phyloP scores from a whole-genome alignment of 2,329 filamentous ascomycete genomes.

The Cryphonectria nitschkei region DNA sequence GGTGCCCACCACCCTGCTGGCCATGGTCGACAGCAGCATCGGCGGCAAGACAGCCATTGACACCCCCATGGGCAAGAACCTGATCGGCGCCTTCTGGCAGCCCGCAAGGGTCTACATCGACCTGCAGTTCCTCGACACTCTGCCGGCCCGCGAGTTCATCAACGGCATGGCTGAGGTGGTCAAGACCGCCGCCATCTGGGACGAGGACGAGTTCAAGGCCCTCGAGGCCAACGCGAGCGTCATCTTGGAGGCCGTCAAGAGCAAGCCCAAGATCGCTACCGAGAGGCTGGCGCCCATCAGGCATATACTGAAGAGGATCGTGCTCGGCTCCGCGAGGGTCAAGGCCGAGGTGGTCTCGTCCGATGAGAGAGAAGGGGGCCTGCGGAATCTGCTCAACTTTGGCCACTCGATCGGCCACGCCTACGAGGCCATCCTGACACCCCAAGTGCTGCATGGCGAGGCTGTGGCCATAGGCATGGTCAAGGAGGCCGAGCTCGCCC shows the following conservation, averaged over 20 bases:
- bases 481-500: slow-evolving; percentile 91
- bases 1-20: slow-evolving; percentile 89
- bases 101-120: slow-evolving; percentile 94
- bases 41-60: slow-evolving; percentile 99
- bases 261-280: slow-evolving; percentile 54
- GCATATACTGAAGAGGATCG: slow-evolving; percentile 73
- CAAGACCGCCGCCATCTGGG: slow-evolving; percentile 97
- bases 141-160: slow-evolving; percentile 90
- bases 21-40: slow-evolving; percentile 99
- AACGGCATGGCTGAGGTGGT: slow-evolving; percentile 99
- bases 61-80: slow-evolving; percentile 92
- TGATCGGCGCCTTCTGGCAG: slow-evolving; percentile 97
- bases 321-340: slow-evolving; percentile 86
- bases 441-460: slow-evolving; percentile 93
- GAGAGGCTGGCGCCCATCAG: slow-evolving; percentile 68
- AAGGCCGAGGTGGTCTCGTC: slow-evolving; percentile 94
- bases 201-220: slow-evolving; percentile 81
- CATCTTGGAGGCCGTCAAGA: slow-evolving; percentile 74
- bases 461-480: slow-evolving; percentile 98
- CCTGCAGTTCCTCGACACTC: slow-evolving; percentile 84
- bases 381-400: slow-evolving; percentile 95
- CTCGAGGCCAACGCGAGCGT: slow-evolving; percentile 80
- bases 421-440: slow-evolving; percentile 92
- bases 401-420: slow-evolving; percentile 98
- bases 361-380: slow-evolving; percentile 90